Conservation (phyloP, 371 early-diverging fungal species). For the Basidiobolus meristosporus region DNA sequence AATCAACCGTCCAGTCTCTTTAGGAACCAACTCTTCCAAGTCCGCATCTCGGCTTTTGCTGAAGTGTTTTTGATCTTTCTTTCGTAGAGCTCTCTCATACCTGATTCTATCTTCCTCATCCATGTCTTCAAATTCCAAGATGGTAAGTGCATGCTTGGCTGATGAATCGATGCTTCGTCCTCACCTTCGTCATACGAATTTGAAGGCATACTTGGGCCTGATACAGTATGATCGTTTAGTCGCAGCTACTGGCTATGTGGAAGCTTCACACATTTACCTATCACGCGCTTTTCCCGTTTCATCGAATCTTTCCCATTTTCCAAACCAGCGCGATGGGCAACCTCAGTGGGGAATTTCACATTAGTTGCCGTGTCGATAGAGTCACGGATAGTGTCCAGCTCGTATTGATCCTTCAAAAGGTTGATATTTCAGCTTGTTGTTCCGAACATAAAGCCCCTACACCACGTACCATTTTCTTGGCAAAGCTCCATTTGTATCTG, state of each 20-base stretch:
- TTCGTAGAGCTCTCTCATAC: conserved; percentile 13
- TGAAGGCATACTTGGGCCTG: too few relatives aligned
- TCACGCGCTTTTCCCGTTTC: too few relatives aligned
- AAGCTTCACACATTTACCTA: too few relatives aligned
- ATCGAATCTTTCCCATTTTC: too few relatives aligned
- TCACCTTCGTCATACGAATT: not conserved
- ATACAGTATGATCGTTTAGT: too few relatives aligned
- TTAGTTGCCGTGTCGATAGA: conserved; percentile 39
- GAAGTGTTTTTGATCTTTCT: conserved; percentile 21
- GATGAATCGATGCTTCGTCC: not conserved
- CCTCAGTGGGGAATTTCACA: too few relatives aligned
- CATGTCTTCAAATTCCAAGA: conserved; percentile 10
- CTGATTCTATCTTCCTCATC: conserved; percentile 34
- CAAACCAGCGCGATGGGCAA: too few relatives aligned
- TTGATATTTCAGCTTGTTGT: not conserved
- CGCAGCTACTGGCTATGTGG: too few relatives aligned
- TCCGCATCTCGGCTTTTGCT: conserved; percentile 32
- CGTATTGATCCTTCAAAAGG: conserved; percentile 16
- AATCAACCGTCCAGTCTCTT: conserved; percentile 40
- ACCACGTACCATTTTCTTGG: conserved; percentile 20
- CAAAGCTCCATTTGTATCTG: conserved; percentile 59
- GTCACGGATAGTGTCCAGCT: conserved; percentile 32
- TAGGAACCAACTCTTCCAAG: conserved; percentile 67
- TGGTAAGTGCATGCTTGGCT: too few relatives aligned
- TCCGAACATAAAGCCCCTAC: not conserved